These are phyloP conservation scores for Przewalskia tangutica DNA, from an alignment of 257 asterid species.

Conservation along the genomic window DNA sequence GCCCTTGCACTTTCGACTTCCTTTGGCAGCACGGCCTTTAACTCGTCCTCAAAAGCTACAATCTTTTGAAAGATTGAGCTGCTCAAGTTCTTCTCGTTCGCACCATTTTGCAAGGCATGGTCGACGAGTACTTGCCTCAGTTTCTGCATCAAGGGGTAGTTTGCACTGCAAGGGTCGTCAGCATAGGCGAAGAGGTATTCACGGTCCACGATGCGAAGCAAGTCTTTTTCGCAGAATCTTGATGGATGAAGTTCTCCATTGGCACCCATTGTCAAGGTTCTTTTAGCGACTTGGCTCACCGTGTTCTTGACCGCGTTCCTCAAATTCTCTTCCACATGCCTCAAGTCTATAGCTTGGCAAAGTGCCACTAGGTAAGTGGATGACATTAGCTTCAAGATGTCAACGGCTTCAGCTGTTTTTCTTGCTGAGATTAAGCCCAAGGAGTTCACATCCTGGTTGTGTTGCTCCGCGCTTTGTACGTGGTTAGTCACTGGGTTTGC, in stretches of 20 bases:
- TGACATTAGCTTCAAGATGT: constrained; percentile 40
- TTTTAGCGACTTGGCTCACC: constrained; percentile 38
- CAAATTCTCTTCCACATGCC: constrained; percentile 44
- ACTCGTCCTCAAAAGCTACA: constrained; percentile 34
- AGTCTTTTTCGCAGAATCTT: constrained; percentile 40
- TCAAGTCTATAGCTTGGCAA: constrained; percentile 38
- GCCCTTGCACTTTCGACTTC: constrained; percentile 48
- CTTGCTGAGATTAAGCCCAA: constrained; percentile 41
- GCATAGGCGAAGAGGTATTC: constrained; percentile 32
- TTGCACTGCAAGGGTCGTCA: constrained; percentile 37
- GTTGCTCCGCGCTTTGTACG: constrained; percentile 47
- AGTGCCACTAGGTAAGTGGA: constrained; percentile 38
- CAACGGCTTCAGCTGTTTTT: constrained; percentile 40
- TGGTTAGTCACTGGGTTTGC: constrained; percentile 45
- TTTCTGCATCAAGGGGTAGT: constrained; percentile 41
- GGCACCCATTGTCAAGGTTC: constrained; percentile 31
- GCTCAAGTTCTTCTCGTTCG: constrained; percentile 24
- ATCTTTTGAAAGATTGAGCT: constrained; percentile 45
- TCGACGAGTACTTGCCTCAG: constrained; percentile 38
- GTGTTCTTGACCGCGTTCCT: constrained; percentile 35
- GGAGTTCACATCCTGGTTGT: constrained; percentile 49
- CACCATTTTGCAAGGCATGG: constrained; percentile 34
- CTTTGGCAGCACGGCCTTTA: constrained; percentile 25
- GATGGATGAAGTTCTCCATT: constrained; percentile 47
- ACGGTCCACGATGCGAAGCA: constrained; percentile 35